These are phyloP conservation scores for Podospora comata DNA, from an alignment of 495 filamentous ascomycete species.

Conservation along the genomic window DNA sequence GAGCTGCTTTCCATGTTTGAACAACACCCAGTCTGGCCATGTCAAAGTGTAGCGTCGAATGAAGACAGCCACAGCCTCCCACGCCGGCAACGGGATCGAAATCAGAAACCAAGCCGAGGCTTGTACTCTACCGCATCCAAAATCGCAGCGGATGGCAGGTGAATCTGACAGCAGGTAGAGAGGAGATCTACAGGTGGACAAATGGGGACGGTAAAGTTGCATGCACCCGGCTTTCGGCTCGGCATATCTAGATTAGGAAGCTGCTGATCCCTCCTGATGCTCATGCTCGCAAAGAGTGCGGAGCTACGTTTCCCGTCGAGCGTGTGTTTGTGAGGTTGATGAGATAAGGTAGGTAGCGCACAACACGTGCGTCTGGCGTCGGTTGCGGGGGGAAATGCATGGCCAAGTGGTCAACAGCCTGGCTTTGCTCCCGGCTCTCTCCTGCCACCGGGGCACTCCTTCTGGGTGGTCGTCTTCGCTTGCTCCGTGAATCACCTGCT, in stretches of 20 bases:
- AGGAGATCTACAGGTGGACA: no score
- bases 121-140: no score
- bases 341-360: not conserved
- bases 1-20: no score
- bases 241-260: slow-evolving; percentile 25
- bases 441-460: not conserved
- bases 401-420: not conserved
- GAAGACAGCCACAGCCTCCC: no score
- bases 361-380: slow-evolving; percentile 1
- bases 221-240: slow-evolving; percentile 10
- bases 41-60: no score
- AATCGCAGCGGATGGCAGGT: no score
- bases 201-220: not conserved
- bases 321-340: not conserved
- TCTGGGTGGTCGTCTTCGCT: not conserved
- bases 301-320: not conserved
- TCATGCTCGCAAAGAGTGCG: not conserved
- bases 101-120: no score
- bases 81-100: no score
- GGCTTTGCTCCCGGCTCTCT: not conserved
- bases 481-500: slow-evolving; percentile 16
- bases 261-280: not conserved
- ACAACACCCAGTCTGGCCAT: no score
- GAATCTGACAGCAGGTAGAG: no score
- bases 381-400: not conserved